phyloP scores from a whole-genome alignment of 2,329 filamentous ascomycete genomes.

The Aspergillus niger region DNA sequence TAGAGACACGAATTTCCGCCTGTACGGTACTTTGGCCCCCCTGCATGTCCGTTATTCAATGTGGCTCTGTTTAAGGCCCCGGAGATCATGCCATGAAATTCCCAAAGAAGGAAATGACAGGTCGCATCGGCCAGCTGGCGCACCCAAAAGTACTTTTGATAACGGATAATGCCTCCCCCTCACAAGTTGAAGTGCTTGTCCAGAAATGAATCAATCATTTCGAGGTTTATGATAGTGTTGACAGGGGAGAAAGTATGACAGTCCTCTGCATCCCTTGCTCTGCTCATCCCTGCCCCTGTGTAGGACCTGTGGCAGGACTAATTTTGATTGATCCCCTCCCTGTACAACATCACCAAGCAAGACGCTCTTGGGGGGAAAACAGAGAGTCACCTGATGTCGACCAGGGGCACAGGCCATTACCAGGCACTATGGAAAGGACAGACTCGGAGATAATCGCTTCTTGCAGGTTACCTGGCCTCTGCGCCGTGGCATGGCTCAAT shows the following conservation, averaged over 20 bases:
- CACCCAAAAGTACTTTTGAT: constrained; percentile 3
- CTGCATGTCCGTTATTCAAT: constrained; percentile 25
- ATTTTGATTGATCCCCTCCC: background rate
- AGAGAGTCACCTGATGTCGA: background rate
- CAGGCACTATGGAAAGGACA: background rate
- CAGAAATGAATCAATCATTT: background rate
- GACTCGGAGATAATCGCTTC: constrained; percentile 4
- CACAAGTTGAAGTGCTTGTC: background rate
- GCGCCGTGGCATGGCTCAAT: constrained; percentile 5
- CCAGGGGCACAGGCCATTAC: background rate
- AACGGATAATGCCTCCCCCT: background rate
- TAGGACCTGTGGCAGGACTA: background rate
- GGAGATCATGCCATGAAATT: background rate
- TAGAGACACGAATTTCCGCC: constrained; percentile 5
- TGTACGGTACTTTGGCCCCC: constrained; percentile 18
- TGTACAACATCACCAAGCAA: background rate
- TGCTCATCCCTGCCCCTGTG: background rate
- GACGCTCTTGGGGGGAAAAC: background rate
- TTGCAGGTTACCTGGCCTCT: constrained; percentile 7
- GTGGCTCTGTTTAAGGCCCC: constrained; percentile 12
- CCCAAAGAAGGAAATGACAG: constrained; percentile 16
- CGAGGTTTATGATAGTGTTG: background rate
- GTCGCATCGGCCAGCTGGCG: constrained; percentile 13
- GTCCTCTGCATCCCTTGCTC: constrained; percentile 20
- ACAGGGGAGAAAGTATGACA: background rate